phyloP scores from a whole-genome alignment of 108 stramenopile genomes.

The Stephanodiscus triporus region DNA sequence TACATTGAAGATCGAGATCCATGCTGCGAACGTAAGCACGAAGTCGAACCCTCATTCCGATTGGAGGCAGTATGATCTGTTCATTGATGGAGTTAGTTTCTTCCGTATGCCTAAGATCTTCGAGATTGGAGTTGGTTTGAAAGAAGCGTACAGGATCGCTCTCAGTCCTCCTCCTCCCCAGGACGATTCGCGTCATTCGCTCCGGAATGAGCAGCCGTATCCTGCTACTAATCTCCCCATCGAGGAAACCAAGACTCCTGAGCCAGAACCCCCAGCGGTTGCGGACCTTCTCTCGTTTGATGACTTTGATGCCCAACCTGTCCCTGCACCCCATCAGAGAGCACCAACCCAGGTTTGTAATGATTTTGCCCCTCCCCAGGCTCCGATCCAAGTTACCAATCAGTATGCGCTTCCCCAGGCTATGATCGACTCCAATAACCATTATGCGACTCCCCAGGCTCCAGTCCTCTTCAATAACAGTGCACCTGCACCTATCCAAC shows the following conservation, averaged over 20 bases:
- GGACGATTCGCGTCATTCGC: neutral
- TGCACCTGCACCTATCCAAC: constrained; percentile 18
- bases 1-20: constrained; percentile 20
- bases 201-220: neutral
- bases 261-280: constrained; percentile 29
- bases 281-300: constrained; percentile 47
- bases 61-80: constrained; percentile 52
- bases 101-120: constrained; percentile 45
- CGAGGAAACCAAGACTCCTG: neutral
- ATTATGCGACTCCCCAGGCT: constrained; percentile 7
- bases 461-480: neutral
- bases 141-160: neutral
- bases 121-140: constrained; percentile 32
- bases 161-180: neutral
- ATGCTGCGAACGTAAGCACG: constrained; percentile 34
- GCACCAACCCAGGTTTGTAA: neutral
- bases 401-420: no score
- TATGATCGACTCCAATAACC: neutral
- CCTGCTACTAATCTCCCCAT: neutral
- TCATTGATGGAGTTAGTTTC: constrained; percentile 45
- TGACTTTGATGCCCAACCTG: constrained; percentile 14
- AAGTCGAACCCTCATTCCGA: constrained; percentile 34
- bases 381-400: neutral
- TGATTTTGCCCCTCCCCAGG: constrained; percentile 7
- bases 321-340: constrained; percentile 11